A percentile compares a stretch with the other conserved stretches of the same genome.
Conservation (phyloP, 179 eudicot species). For the Spergularia azorica region DNA sequence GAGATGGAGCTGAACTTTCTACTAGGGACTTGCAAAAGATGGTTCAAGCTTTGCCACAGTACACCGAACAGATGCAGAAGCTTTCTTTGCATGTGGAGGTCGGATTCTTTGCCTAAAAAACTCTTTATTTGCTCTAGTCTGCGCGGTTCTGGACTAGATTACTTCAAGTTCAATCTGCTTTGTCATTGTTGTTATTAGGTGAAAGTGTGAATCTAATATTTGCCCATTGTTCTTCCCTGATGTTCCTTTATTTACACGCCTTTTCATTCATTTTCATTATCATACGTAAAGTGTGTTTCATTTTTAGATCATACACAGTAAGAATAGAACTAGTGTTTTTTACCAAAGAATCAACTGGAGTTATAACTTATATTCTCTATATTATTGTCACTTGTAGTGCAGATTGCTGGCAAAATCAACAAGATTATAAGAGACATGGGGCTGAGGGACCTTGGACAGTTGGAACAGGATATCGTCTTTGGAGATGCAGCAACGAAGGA, state of each 20-base stretch:
- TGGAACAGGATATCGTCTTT: conserved; percentile 97
- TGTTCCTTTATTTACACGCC: too few species aligned
- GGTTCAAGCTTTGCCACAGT: conserved; percentile 98
- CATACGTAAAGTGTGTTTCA: too few species aligned
- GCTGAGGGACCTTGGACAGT: conserved; percentile 89
- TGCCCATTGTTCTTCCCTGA: too few species aligned
- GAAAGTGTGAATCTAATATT: too few species aligned
- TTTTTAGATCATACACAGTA: not conserved
- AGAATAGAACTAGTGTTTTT: not conserved
- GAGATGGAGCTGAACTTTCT: conserved; percentile 86
- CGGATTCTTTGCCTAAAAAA: conserved; percentile 17
- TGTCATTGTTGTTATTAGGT: not conserved
- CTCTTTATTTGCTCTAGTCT: not conserved
- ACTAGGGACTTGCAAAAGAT: conserved; percentile 96
- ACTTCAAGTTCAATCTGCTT: not conserved
- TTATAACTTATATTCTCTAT: not conserved
- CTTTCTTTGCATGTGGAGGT: conserved; percentile 96
- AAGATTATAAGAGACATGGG: conserved; percentile 63
- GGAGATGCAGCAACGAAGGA: conserved; percentile 97
- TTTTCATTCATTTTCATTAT: not conserved
- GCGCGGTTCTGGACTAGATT: not conserved
- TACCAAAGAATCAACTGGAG: not conserved
- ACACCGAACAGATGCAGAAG: conserved; percentile 84
- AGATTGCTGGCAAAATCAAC: conserved; percentile 95
- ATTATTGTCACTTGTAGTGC: conserved; percentile 21